Evolutionary conservation across 805 yeast genomes (phyloP), one percentile per base, ranked within the genome.

Genomic region (Pichia kluyveri): DNA sequence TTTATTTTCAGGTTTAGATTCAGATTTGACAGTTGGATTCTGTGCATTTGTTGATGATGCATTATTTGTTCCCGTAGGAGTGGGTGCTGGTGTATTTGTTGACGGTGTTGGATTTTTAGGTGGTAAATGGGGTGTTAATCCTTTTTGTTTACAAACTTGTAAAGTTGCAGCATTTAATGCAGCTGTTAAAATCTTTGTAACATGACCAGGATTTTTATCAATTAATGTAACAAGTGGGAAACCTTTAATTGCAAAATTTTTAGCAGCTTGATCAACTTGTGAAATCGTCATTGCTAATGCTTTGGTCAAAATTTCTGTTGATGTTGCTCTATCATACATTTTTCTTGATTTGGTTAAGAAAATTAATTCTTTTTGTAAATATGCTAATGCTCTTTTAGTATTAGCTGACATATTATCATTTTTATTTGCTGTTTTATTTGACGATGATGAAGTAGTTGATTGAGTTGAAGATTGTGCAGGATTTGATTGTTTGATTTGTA

Each of bases 271-370:
- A 50, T 85, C 83, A 10, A 86, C 91, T 62, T 86, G 93, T 11
- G 95, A 91, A 53, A 90, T 88, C 0, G 96, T 91, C 70, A 90
- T 85, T 3, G 96, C 96, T 55, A 90, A 72, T 1, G 96, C 96
- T 57, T 86, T 89, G 9, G 96, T 90, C 56, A 90, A 71, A 47
- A 89, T 80, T 50, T 81, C 86, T 0, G 96, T 86, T 44, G 91
- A 87, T 8, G 88, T 80, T 27, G 84, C 89, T 38, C 87, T 86
- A 50, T 84, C 87, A 51, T 82, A 78, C 50, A 87, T 79, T 56
- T 79, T 83, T 51, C 89, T 70, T 48, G 84, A 86, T 58, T 86
- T 86, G 32, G 95, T 84, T 49, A 90, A 75, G 14, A 81, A 76
- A 57, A 87, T 83, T 26, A 91, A 70, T 60, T 90, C 96, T 57